Evolutionary conservation across 2,329 filamentous ascomycete species (phyloP).

Genomic region (Lachnellula subtilissima): DNA sequence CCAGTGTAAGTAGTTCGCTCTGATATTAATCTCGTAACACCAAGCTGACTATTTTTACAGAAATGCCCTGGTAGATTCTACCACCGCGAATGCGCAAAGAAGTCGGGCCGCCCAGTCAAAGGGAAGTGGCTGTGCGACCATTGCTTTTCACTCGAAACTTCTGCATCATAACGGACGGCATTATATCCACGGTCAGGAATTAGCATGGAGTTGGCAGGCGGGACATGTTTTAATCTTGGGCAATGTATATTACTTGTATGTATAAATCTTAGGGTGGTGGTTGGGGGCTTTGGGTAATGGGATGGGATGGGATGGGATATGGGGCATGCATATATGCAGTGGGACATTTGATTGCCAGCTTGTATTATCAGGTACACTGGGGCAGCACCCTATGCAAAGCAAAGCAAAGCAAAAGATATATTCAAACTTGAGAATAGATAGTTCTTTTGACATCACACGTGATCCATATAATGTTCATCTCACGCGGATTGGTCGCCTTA

Average conservation of each 20-base stretch:
- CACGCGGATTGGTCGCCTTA: not conserved
- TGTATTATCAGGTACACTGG: not conserved
- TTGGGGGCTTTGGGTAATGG: not conserved
- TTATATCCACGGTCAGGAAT: not conserved
- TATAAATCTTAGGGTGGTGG: not conserved
- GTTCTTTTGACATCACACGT: not conserved
- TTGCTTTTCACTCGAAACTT: conserved; percentile 12
- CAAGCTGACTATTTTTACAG: conserved; percentile 6
- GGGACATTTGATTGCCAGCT: not conserved
- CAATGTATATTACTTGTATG: not conserved
- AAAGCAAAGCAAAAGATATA: no score
- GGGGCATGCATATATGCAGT: not conserved
- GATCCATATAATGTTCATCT: not conserved
- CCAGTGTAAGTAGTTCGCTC: conserved; percentile 12
- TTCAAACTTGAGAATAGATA: no score
- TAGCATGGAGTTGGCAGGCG: conserved; percentile 9
- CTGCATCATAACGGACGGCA: not conserved
- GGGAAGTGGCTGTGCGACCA: conserved; percentile 14
- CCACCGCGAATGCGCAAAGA: conserved; percentile 15
- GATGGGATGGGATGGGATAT: not conserved
- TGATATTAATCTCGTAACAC: not conserved
- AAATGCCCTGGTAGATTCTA: conserved; percentile 16
- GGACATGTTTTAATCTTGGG: not conserved
- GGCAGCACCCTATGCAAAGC: no score
- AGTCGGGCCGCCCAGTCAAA: conserved; percentile 3